Conservation (phyloP, 164 flowering plant species). For the Magnolia sinica region DNA sequence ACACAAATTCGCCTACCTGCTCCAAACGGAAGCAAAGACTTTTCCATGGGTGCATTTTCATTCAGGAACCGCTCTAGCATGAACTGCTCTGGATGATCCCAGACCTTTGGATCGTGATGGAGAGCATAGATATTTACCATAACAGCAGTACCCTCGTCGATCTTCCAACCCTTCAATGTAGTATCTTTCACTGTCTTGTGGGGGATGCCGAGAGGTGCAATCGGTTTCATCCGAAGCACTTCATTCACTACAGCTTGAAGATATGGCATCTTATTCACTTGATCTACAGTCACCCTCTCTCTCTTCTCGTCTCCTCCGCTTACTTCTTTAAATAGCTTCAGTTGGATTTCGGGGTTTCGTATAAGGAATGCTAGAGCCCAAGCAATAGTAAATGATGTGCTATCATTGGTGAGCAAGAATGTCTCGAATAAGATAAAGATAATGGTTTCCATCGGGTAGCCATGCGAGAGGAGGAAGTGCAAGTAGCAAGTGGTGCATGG, state of each 20-base stretch:
- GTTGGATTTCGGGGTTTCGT: constrained; percentile 4
- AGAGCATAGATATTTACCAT: constrained; percentile 20
- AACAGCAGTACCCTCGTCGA: constrained; percentile 14
- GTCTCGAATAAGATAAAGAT: constrained; percentile 16
- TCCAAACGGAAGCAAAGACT: constrained; percentile 21
- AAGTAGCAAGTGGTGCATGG: constrained; percentile 8
- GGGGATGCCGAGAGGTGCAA: constrained; percentile 11
- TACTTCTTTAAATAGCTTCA: constrained; percentile 12
- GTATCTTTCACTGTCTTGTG: constrained; percentile 9
- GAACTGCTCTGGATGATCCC: constrained; percentile 16
- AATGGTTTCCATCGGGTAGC: not conserved
- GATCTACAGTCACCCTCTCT: not conserved
- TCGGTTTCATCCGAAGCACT: constrained; percentile 13
- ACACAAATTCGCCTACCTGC: constrained; percentile 20
- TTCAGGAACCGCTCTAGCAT: constrained; percentile 18
- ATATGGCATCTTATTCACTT: constrained; percentile 11
- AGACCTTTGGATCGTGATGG: constrained; percentile 11
- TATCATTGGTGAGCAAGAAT: constrained; percentile 14
- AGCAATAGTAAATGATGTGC: constrained; percentile 14
- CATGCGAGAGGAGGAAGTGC: constrained; percentile 19
- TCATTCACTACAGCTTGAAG: constrained; percentile 20
- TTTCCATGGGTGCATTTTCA: not conserved
- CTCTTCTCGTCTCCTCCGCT: not conserved
- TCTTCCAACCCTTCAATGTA: constrained; percentile 12
- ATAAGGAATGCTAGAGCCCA: constrained; percentile 21